Conservation (phyloP, 2,329 filamentous ascomycete species). For the Xylaria sp. region DNA sequence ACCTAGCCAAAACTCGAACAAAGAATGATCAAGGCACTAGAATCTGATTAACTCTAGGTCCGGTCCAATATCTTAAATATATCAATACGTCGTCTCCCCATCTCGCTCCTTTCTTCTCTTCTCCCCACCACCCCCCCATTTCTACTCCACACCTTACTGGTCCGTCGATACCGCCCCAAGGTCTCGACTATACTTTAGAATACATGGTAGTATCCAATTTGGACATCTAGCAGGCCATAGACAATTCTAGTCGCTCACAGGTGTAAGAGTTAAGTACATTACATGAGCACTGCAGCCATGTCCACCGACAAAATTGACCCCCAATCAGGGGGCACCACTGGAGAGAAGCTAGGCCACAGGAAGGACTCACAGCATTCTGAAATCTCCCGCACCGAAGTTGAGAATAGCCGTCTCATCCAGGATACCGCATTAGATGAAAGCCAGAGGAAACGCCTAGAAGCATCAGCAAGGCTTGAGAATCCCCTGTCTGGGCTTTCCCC, state of each 20-base stretch:
- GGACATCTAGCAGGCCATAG: slow-evolving; percentile 2
- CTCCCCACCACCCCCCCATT: slow-evolving; percentile 2
- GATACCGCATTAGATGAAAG: slow-evolving; percentile 43
- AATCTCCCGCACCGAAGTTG: slow-evolving; percentile 45
- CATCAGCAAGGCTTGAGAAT: slow-evolving; percentile 54
- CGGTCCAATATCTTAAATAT: slow-evolving; percentile 1
- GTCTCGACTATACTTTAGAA: neutral
- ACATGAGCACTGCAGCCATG: slow-evolving; percentile 15
- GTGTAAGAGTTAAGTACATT: neutral
- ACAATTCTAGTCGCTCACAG: neutral
- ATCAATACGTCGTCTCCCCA: slow-evolving; percentile 7
- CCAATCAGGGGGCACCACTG: neutral
- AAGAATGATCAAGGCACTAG: slow-evolving; percentile 1
- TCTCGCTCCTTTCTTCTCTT: neutral
- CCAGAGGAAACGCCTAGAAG: slow-evolving; percentile 49
- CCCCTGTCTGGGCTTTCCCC: slow-evolving; percentile 55
- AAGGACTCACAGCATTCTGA: slow-evolving; percentile 46
- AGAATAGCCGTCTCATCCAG: slow-evolving; percentile 40
- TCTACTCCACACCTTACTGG: neutral
- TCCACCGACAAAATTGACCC: slow-evolving; percentile 17
- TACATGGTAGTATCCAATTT: neutral
- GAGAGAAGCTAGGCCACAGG: slow-evolving; percentile 27
- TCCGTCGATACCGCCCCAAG: neutral
- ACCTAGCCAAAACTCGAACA: neutral
- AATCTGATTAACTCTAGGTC: neutral